Base-by-base conservation (phyloP, 2,329 filamentous ascomycete species). In the Fonsecaea monophora region DNA sequence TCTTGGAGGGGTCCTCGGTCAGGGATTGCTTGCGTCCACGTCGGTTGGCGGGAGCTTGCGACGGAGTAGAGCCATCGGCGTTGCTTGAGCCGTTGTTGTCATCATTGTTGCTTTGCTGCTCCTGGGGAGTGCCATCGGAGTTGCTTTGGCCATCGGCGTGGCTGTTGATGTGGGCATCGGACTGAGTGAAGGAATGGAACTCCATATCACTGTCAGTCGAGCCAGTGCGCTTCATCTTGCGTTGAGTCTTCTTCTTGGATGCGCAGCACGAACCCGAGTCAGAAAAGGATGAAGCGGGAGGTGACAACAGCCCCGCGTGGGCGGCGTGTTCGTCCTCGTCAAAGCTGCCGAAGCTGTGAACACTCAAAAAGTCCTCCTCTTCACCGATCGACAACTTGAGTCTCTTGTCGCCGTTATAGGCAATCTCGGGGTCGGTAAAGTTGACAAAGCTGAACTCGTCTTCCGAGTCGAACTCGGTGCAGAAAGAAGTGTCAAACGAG, bases 21-120 rank as follows among this genome's bases (percentile, higher is more conserved):
- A 98, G 82, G 0, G 95, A 98, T 83, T 99, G 95, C 89, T 99
- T 99, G 80, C 95, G 94, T 67, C 95, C 95, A 67, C 95, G 94
- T 71, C 95, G 94, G 81, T 92, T 96, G 73, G 91, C 87, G 9
- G 90, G 90, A 8, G 79, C 75, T 3, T 71, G 66, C 3, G 70
- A 67, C 21, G 58, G 65, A 30, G 55, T 57, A 18, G 67, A 61
- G 32, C 68, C 68, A 48, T 68, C 63, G 18, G 59, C 60, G 34
- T 61, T 77, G 73, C 60, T 74, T 56, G 21, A 74, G 72, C 78
- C 73, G 73, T 79, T 76, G 79, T 85, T 74, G 78, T 86, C 77
- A 72, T 82, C 69, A 10, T 61, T 48, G 5, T 82, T 78, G 66
- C 77, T 78, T 64, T 80, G 79, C 59, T 82, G 80, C 64, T 78